Conservation (phyloP, 345 rosid species). For the Tarenaya hassleriana region DNA sequence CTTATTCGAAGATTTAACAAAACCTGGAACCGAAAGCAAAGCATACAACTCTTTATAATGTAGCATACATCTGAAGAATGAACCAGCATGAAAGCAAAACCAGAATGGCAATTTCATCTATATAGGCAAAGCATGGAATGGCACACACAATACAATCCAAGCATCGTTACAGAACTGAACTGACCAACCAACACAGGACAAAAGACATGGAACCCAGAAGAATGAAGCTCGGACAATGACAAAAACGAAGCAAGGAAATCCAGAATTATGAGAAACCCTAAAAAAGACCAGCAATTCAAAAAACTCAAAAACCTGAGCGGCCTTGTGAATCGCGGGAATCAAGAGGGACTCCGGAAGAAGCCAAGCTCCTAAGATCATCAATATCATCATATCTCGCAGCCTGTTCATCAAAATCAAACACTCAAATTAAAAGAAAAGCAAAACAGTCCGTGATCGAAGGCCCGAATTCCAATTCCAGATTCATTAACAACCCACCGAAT, state of each 20-base stretch:
- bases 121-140: too few species aligned
- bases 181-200: neutral
- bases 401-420: slow-evolving; percentile 31
- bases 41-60: too few species aligned
- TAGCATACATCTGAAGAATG: too few species aligned
- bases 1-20: too few species aligned
- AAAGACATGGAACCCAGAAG: neutral
- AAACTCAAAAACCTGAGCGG: slow-evolving; percentile 48
- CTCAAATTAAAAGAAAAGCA: neutral
- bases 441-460: neutral
- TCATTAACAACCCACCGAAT: too few species aligned
- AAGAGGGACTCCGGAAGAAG: slow-evolving; percentile 57
- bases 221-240: too few species aligned
- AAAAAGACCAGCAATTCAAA: neutral
- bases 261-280: neutral
- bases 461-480: neutral
- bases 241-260: neutral
- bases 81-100: too few species aligned
- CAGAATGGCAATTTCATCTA: too few species aligned
- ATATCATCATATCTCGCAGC: slow-evolving; percentile 85
- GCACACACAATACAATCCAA: too few species aligned
- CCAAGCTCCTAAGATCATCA: slow-evolving; percentile 59
- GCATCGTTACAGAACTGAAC: too few species aligned
- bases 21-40: too few species aligned
- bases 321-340: slow-evolving; percentile 78